Evolutionary conservation across 306 rosid species (phyloP).

Genomic region (Hippophae tibetana): DNA sequence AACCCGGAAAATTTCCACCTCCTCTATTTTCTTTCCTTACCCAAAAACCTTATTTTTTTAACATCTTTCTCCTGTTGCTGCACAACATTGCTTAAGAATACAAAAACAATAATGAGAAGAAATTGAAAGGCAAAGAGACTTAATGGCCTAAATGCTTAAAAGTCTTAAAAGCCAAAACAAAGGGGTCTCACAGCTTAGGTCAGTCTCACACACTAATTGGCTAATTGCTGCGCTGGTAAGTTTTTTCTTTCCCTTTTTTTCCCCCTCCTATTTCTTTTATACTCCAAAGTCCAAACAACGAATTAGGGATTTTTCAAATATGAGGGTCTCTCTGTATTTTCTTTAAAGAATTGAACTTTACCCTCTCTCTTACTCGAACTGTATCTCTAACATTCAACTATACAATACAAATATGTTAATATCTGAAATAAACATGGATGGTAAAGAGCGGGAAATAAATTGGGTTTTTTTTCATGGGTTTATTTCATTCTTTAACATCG

Average conservation of each 20-base stretch:
- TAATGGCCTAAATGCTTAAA: background rate
- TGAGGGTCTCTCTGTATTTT: background rate
- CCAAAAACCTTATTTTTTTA: conserved; percentile 7
- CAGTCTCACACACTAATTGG: no score
- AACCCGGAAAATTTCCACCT: conserved; percentile 17
- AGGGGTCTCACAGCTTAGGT: background rate
- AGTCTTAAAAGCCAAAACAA: background rate
- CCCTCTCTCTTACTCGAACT: conserved; percentile 18
- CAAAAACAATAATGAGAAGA: background rate
- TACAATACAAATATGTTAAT: background rate
- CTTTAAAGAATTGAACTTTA: background rate
- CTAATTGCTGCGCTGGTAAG: no score
- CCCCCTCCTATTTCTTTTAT: no score
- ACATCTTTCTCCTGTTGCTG: background rate
- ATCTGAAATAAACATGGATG: conserved; percentile 27
- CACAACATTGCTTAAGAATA: background rate
- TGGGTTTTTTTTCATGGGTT: conserved; percentile 8
- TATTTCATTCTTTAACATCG: conserved; percentile 9
- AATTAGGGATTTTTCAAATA: background rate
- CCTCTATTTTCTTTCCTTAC: conserved; percentile 12
- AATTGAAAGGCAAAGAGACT: background rate
- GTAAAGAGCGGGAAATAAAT: conserved; percentile 35
- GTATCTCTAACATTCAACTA: background rate
- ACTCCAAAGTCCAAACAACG: no score
- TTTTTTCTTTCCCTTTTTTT: no score